Conservation (phyloP, 2,329 filamentous ascomycete genomes). For the Calonectria pseudoturangicola region DNA sequence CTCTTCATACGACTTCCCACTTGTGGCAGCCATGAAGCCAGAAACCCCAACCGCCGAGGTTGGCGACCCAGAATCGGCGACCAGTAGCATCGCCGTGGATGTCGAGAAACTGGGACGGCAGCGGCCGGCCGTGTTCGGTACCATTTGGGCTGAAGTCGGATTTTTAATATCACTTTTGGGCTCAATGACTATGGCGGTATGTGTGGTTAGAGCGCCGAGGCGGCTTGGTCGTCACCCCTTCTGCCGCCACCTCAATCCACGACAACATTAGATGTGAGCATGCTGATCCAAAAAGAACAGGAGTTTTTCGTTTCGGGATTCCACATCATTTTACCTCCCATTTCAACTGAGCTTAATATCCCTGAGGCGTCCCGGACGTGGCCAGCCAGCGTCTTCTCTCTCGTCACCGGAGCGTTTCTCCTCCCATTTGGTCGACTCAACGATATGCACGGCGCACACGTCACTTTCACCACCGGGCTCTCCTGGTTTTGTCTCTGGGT, state of each 20-base stretch:
- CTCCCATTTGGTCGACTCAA: slow-evolving; percentile 77
- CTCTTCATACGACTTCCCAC: background rate
- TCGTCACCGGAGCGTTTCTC: slow-evolving; percentile 74
- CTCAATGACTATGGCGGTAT: slow-evolving; percentile 22
- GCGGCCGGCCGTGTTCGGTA: slow-evolving; percentile 1
- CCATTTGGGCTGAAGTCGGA: slow-evolving; percentile 5
- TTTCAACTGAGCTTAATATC: slow-evolving; percentile 78
- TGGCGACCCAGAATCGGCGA: background rate
- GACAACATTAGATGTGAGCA: slow-evolving; percentile 65
- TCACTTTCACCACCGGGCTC: slow-evolving; percentile 77
- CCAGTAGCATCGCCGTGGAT: background rate
- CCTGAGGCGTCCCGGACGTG: slow-evolving; percentile 76
- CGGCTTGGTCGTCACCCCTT: slow-evolving; percentile 78
- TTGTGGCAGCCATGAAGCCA: background rate
- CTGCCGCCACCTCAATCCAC: slow-evolving; percentile 62
- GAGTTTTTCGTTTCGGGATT: slow-evolving; percentile 89
- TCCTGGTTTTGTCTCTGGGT: slow-evolving; percentile 81
- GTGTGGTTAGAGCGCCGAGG: background rate
- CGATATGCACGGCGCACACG: slow-evolving; percentile 77
- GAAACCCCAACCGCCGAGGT: background rate
- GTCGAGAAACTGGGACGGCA: slow-evolving; percentile 16
- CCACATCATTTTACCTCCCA: slow-evolving; percentile 80
- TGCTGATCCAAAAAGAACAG: slow-evolving; percentile 62
- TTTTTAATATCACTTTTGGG: slow-evolving; percentile 13
- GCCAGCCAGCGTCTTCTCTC: slow-evolving; percentile 78